Evolutionary conservation across 305 asterid species (phyloP).

Genomic region (Striga hermonthica): DNA sequence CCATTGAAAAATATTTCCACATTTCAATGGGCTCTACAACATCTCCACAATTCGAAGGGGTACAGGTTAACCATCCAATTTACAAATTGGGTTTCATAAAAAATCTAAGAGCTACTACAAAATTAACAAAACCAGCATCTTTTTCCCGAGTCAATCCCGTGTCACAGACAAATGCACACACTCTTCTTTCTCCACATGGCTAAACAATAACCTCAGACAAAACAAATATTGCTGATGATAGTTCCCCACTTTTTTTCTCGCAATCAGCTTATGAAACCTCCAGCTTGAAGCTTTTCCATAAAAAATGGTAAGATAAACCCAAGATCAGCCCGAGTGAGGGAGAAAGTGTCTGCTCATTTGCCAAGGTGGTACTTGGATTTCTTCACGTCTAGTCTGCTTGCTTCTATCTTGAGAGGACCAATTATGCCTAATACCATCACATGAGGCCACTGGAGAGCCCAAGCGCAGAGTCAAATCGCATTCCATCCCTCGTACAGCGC

Average conservation of each 20-base stretch:
- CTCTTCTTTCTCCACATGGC: background rate
- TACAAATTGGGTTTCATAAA: slow-evolving; percentile 6
- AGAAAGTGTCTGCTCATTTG: slow-evolving; percentile 28
- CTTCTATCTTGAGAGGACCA: slow-evolving; percentile 3
- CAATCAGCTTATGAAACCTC: no score
- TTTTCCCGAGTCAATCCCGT: slow-evolving; percentile 20
- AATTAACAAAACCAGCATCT: slow-evolving; percentile 16
- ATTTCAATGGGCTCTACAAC: slow-evolving; percentile 6
- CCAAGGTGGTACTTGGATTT: slow-evolving; percentile 24
- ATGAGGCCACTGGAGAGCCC: slow-evolving; percentile 51
- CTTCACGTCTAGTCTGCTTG: slow-evolving; percentile 28
- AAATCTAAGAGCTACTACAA: slow-evolving; percentile 25
- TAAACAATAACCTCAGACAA: background rate
- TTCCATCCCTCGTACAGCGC: slow-evolving; percentile 38
- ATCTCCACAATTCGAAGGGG: slow-evolving; percentile 4
- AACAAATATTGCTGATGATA: no score
- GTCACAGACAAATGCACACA: background rate
- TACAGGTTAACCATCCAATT: slow-evolving; percentile 24
- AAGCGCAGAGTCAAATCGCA: slow-evolving; percentile 81
- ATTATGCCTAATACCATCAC: slow-evolving; percentile 6
- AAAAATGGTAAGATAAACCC: background rate
- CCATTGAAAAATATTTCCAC: slow-evolving; percentile 5
- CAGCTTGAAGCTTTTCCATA: no score
- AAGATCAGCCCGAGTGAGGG: slow-evolving; percentile 9
- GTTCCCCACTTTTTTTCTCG: no score